phyloP scores from a whole-genome alignment of 2,329 filamentous ascomycete genomes.

The Aureobasidium sp. region DNA sequence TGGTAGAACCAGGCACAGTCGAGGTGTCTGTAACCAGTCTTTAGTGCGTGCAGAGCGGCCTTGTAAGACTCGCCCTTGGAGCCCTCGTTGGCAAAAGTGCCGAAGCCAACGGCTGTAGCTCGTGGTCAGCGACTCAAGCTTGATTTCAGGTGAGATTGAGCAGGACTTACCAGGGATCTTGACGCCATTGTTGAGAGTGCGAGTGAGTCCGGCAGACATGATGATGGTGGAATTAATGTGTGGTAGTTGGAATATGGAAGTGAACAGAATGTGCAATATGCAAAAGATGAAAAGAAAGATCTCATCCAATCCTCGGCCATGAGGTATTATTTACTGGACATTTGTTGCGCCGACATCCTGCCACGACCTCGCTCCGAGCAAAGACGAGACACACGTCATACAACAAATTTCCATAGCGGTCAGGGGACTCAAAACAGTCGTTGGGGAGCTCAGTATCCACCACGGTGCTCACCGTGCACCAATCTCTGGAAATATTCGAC shows the following conservation, averaged over 20 bases:
- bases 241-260: not conserved
- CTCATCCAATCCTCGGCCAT: not conserved
- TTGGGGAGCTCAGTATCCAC: slow-evolving; percentile 11
- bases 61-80: slow-evolving; percentile 50
- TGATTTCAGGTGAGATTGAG: not conserved
- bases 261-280: not conserved
- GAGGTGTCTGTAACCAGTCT: slow-evolving; percentile 46
- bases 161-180: slow-evolving; percentile 40
- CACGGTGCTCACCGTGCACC: slow-evolving; percentile 10
- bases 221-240: slow-evolving; percentile 17
- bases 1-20: slow-evolving; percentile 50
- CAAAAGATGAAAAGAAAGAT: slow-evolving; percentile 6
- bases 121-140: not conserved
- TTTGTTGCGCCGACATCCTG: slow-evolving; percentile 3
- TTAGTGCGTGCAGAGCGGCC: slow-evolving; percentile 42
- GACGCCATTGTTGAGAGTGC: slow-evolving; percentile 50
- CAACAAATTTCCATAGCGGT: slow-evolving; percentile 10
- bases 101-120: slow-evolving; percentile 48
- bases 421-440: slow-evolving; percentile 9
- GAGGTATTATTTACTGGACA: slow-evolving; percentile 12
- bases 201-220: slow-evolving; percentile 50
- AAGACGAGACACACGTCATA: slow-evolving; percentile 11
- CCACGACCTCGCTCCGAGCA: slow-evolving; percentile 12
- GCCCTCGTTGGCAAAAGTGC: slow-evolving; percentile 61
- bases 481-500: slow-evolving; percentile 4